These are phyloP conservation scores for Colletotrichum orchidophilum DNA, from an alignment of 2,329 filamentous ascomycete genomes.

Conservation along the genomic window DNA sequence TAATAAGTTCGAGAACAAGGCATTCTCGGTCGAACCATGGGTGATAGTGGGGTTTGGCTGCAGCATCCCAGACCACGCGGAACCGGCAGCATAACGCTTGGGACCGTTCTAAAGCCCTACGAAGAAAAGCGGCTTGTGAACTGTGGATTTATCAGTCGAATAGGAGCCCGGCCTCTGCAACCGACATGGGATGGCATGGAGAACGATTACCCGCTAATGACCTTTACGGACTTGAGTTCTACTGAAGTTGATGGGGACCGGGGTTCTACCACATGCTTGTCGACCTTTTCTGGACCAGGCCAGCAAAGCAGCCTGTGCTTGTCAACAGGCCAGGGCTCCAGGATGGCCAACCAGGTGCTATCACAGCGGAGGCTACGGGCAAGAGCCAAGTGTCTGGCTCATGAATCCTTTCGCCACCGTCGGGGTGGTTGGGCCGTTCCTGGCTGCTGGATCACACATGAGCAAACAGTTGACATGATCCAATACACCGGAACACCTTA, in stretches of 20 bases:
- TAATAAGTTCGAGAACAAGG: slow-evolving; percentile 11
- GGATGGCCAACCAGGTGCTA: slow-evolving; percentile 20
- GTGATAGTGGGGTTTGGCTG: slow-evolving; percentile 2
- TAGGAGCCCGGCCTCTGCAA: slow-evolving; percentile 19
- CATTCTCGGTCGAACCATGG: slow-evolving; percentile 23
- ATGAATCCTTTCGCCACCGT: slow-evolving; percentile 30
- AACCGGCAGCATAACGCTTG: slow-evolving; percentile 30
- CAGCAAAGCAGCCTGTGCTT: slow-evolving; percentile 19
- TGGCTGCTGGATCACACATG: slow-evolving; percentile 24
- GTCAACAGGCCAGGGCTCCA: slow-evolving; percentile 22
- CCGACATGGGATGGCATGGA: slow-evolving; percentile 32
- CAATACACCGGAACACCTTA: slow-evolving; percentile 32
- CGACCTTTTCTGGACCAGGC: slow-evolving; percentile 22
- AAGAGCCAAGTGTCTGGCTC: slow-evolving; percentile 34
- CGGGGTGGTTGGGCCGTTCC: slow-evolving; percentile 32
- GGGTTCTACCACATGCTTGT: slow-evolving; percentile 25
- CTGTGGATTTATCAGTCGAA: slow-evolving; percentile 20
- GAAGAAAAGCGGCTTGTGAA: slow-evolving; percentile 23
- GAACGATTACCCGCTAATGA: slow-evolving; percentile 31
- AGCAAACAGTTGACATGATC: slow-evolving; percentile 28
- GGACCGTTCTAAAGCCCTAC: slow-evolving; percentile 28
- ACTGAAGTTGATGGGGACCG: slow-evolving; percentile 15
- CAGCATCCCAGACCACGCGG: slow-evolving; percentile 23
- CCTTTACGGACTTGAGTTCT: slow-evolving; percentile 24
- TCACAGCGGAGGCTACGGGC: slow-evolving; percentile 24